Percentiles rank a stretch among this genome's conserved stretches.
phyloP scores from a whole-genome alignment of 768 basidiomycete species.

The Tricholomella constricta region DNA sequence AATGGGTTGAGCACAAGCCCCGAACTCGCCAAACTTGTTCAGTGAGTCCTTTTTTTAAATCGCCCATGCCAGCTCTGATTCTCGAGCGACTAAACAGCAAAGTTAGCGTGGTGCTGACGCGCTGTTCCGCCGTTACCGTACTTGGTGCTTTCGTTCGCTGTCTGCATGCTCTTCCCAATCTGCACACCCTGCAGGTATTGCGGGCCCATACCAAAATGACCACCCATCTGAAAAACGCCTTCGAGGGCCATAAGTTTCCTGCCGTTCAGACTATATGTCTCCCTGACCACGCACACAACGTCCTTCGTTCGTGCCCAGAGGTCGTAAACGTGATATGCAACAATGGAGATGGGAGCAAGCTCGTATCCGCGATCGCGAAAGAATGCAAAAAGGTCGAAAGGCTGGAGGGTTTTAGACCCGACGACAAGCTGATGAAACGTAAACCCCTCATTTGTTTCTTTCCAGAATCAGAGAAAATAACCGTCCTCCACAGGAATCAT shows the following conservation, averaged over 20 bases:
- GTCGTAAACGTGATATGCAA: slow-evolving; percentile 27
- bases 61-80: not conserved
- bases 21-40: slow-evolving; percentile 25
- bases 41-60: slow-evolving; percentile 16
- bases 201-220: slow-evolving; percentile 33
- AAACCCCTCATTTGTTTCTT: slow-evolving; percentile 6
- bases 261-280: slow-evolving; percentile 25
- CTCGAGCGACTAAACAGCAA: slow-evolving; percentile 10
- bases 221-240: slow-evolving; percentile 26
- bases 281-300: slow-evolving; percentile 29
- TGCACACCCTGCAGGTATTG: slow-evolving; percentile 33
- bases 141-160: slow-evolving; percentile 29
- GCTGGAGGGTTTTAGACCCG: slow-evolving; percentile 23
- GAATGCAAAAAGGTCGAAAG: slow-evolving; percentile 30
- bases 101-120: slow-evolving; percentile 29
- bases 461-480: not conserved
- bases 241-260: slow-evolving; percentile 26
- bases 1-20: slow-evolving; percentile 23
- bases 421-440: slow-evolving; percentile 29
- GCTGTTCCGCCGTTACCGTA: slow-evolving; percentile 23
- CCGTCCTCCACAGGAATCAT: slow-evolving; percentile 15
- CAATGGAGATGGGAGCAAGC: slow-evolving; percentile 22
- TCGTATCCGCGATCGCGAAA: slow-evolving; percentile 30
- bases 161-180: slow-evolving; percentile 29
- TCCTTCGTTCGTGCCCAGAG: slow-evolving; percentile 32